phyloP scores from a whole-genome alignment of 1,139 yeast species.

The Geotrichum fermentans region DNA sequence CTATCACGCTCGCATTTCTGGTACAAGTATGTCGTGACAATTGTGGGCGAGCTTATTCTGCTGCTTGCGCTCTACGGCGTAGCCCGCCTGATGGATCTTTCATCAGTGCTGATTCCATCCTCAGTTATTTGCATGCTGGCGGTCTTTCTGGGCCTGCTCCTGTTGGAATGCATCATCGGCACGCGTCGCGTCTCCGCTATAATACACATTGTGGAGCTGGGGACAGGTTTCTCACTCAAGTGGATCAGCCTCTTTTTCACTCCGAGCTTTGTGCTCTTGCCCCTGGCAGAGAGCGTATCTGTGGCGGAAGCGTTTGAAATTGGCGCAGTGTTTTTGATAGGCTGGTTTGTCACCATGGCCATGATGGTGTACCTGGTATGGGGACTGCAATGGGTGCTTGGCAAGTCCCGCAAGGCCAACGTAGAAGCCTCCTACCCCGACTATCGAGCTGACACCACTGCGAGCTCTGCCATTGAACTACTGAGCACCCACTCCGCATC shows the following conservation, averaged over 20 bases:
- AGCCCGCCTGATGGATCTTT: constrained; percentile 48
- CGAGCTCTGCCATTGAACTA: constrained; percentile 12
- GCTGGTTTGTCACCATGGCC: constrained; percentile 52
- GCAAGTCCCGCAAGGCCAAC: constrained; percentile 33
- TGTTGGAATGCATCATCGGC: constrained; percentile 37
- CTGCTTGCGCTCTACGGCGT: constrained; percentile 57
- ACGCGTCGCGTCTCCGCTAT: constrained; percentile 42
- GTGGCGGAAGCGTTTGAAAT: constrained; percentile 67
- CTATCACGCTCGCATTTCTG: constrained; percentile 11
- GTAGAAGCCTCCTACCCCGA: neutral
- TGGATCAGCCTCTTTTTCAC: constrained; percentile 80
- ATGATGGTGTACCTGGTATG: constrained; percentile 47
- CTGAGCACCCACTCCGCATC: neutral
- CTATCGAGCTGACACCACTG: neutral
- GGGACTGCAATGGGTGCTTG: constrained; percentile 40
- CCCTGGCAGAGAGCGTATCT: constrained; percentile 58
- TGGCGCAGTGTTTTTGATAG: constrained; percentile 66
- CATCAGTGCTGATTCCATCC: constrained; percentile 61
- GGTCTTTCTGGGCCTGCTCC: constrained; percentile 48
- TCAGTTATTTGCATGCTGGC: constrained; percentile 73
- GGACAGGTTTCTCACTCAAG: constrained; percentile 62
- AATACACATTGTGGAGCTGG: constrained; percentile 50
- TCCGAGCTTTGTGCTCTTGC: constrained; percentile 69
- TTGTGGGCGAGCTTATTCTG: constrained; percentile 26
- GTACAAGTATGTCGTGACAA: constrained; percentile 11